Percentiles rank a stretch among this genome's conserved stretches.
Evolutionary conservation across 768 basidiomycete species (phyloP).

Genomic region (Scleroderma bovista): DNA sequence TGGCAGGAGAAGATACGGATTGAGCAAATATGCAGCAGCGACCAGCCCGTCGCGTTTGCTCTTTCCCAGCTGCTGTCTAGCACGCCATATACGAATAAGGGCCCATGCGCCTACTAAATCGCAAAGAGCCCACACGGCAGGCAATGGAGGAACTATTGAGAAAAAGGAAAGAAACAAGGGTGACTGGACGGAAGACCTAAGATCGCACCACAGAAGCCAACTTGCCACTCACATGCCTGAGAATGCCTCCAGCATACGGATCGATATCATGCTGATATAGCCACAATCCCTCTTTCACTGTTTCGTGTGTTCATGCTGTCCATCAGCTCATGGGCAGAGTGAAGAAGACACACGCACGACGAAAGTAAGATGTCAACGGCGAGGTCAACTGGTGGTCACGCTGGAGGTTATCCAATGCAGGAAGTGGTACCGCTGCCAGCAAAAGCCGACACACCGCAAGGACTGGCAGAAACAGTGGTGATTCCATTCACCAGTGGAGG

Average conservation of each 20-base stretch:
- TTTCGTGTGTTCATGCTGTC: constrained; percentile 9
- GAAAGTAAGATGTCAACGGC: constrained; percentile 72
- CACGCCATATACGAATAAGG: constrained; percentile 61
- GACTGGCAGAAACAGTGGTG: constrained; percentile 27
- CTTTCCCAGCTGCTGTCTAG: constrained; percentile 44
- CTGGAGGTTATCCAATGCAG: constrained; percentile 39
- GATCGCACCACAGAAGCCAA: background rate
- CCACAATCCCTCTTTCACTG: constrained; percentile 89
- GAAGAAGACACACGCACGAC: constrained; percentile 47
- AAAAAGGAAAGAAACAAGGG: constrained; percentile 75
- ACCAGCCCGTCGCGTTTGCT: constrained; percentile 56
- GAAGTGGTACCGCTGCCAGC: constrained; percentile 47
- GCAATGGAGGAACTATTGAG: constrained; percentile 58
- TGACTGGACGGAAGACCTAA: constrained; percentile 45
- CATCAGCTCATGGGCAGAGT: background rate
- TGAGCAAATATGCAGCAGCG: constrained; percentile 69
- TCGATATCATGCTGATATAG: constrained; percentile 72
- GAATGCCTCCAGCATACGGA: constrained; percentile 83
- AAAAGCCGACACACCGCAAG: constrained; percentile 47
- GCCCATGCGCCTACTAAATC: constrained; percentile 69
- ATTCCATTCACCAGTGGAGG: constrained; percentile 6
- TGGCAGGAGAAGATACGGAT: constrained; percentile 82
- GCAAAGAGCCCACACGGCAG: constrained; percentile 62
- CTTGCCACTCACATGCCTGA: constrained; percentile 65
- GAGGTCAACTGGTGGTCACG: constrained; percentile 76